A percentile compares a stretch with the other conserved stretches of the same genome.
Evolutionary conservation across 176 grass and related monocot genomes (phyloP).

Genomic region (Rhynchospora pubera): DNA sequence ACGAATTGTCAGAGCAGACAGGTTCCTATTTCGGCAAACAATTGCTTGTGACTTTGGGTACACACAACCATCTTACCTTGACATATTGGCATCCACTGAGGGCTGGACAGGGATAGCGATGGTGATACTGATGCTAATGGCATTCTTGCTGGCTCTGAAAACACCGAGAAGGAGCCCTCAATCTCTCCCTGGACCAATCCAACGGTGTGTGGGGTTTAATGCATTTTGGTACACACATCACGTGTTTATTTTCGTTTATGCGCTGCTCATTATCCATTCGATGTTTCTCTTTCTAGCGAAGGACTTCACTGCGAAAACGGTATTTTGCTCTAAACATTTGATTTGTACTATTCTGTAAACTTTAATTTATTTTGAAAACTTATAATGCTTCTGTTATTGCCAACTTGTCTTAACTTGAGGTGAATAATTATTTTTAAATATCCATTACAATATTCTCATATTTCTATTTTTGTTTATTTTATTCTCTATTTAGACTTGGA

Average conservation of each 20-base stretch:
- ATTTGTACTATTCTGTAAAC: background rate
- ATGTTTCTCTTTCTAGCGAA: constrained; percentile 61
- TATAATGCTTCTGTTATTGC: background rate
- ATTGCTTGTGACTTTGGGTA: constrained; percentile 42
- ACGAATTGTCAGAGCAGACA: constrained; percentile 39
- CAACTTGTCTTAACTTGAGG: background rate
- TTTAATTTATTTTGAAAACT: background rate
- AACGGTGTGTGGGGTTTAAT: constrained; percentile 42
- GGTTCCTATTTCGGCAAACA: constrained; percentile 32
- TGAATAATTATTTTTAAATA: background rate
- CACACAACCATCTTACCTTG: constrained; percentile 45
- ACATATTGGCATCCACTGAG: constrained; percentile 45
- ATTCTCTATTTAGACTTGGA: constrained; percentile 48
- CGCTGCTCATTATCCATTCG: constrained; percentile 55
- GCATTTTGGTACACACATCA: constrained; percentile 74
- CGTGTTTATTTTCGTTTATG: constrained; percentile 48
- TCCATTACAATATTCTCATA: background rate
- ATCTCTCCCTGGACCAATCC: constrained; percentile 32
- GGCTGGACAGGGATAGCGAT: constrained; percentile 56
- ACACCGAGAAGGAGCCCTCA: constrained; percentile 32
- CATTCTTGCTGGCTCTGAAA: constrained; percentile 50
- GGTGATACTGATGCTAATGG: constrained; percentile 49
- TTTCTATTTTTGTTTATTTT: background rate
- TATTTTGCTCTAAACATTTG: background rate
- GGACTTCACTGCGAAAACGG: constrained; percentile 51